Conservation (phyloP, 179 eudicot species). For the Corrigiola litoralis region DNA sequence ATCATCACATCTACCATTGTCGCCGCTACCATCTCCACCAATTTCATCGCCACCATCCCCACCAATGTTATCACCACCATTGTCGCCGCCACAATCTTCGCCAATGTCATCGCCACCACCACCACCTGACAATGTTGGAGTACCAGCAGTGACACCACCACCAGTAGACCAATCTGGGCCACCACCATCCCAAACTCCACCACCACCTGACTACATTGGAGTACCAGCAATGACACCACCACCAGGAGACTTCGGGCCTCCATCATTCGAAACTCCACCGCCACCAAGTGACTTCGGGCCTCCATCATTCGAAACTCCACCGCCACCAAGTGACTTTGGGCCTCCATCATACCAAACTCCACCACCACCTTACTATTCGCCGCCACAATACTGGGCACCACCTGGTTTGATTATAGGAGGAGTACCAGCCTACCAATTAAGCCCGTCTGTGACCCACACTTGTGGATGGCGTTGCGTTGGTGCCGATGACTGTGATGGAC, state of each 20-base stretch:
- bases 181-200: no score
- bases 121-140: neutral
- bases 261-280: no score
- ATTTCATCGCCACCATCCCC: neutral
- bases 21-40: neutral
- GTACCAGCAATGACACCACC: no score
- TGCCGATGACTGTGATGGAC: conserved; percentile 8
- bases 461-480: conserved; percentile 1
- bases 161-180: no score
- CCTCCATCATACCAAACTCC: neutral
- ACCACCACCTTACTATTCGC: neutral
- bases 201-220: no score
- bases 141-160: no score
- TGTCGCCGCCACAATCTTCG: neutral
- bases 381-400: neutral
- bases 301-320: no score
- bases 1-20: neutral
- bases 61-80: neutral
- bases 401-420: neutral
- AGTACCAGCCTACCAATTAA: neutral
- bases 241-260: no score
- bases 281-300: no score
- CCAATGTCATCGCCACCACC: no score
- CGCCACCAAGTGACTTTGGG: no score
- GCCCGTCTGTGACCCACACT: neutral